A percentile compares a stretch with the other conserved stretches of the same genome.
phyloP scores from a whole-genome alignment of 2,329 filamentous ascomycete genomes.

The Scytalidium sp. region DNA sequence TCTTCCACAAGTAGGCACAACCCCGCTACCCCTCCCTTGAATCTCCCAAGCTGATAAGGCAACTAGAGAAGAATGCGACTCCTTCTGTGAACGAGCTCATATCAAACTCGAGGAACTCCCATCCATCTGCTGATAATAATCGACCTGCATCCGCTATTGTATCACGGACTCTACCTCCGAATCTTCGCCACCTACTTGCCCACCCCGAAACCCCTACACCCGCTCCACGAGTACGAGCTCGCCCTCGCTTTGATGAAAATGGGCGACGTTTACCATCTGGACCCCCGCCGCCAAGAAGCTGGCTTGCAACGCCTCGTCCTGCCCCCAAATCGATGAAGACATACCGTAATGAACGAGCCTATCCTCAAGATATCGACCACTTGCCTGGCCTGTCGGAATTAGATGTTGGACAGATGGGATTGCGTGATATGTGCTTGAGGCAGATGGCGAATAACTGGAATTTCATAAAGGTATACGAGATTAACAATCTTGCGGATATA shows the following conservation, averaged over 20 bases:
- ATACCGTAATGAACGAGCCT: conserved; percentile 18
- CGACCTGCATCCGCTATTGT: conserved; percentile 25
- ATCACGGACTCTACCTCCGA: conserved; percentile 54
- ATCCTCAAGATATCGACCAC: conserved; percentile 25
- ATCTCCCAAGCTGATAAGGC: conserved; percentile 3
- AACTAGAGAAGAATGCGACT: conserved; percentile 26
- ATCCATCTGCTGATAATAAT: conserved; percentile 27
- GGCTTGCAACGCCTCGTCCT: conserved; percentile 39
- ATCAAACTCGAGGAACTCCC: conserved; percentile 50
- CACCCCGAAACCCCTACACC: conserved; percentile 55
- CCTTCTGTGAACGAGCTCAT: conserved; percentile 58
- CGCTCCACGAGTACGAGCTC: conserved; percentile 35
- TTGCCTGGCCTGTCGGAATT: conserved; percentile 35
- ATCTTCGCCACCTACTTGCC: conserved; percentile 56
- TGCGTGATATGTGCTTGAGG: conserved; percentile 50
- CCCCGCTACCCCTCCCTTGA: not conserved
- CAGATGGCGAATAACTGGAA: conserved; percentile 53
- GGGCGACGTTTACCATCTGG: conserved; percentile 54
- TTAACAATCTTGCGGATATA: conserved; percentile 53
- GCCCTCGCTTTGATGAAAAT: conserved; percentile 41
- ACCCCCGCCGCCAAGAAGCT: conserved; percentile 57
- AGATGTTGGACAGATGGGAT: conserved; percentile 2
- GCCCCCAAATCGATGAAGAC: conserved; percentile 14
- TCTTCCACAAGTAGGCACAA: conserved; percentile 18
- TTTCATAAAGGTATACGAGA: conserved; percentile 52